These are phyloP conservation scores for Rhizopogon parksii DNA, from an alignment of 1,284 basidiomycete genomes.

Conservation along the genomic window DNA sequence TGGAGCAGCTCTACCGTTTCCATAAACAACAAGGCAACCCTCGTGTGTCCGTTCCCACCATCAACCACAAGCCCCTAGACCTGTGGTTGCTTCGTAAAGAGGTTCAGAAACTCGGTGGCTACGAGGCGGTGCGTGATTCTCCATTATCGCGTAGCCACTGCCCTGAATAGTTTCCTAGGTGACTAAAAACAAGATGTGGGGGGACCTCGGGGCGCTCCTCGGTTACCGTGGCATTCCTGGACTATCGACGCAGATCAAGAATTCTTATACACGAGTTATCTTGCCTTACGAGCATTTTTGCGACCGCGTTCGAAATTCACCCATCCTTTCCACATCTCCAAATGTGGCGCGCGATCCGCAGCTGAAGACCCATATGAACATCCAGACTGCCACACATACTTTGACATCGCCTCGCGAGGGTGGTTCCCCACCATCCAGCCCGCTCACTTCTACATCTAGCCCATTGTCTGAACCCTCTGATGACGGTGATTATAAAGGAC, in stretches of 20 bases:
- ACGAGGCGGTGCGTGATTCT: conserved; percentile 59
- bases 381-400: conserved; percentile 35
- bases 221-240: conserved; percentile 80
- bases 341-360: conserved; percentile 32
- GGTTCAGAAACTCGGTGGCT: conserved; percentile 84
- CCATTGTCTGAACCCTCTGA: conserved; percentile 75
- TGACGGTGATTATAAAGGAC: conserved; percentile 54
- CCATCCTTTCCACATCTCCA: conserved; percentile 39
- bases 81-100: conserved; percentile 90
- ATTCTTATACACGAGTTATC: conserved; percentile 86
- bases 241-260: conserved; percentile 82
- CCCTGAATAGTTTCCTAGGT: conserved; percentile 44
- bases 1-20: conserved; percentile 93
- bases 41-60: conserved; percentile 83
- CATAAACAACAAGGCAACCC: conserved; percentile 86
- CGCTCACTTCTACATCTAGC: conserved; percentile 62
- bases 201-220: conserved; percentile 72
- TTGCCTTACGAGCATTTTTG: conserved; percentile 92
- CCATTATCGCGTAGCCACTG: conserved; percentile 17
- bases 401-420: conserved; percentile 31
- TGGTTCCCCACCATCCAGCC: conserved; percentile 55
- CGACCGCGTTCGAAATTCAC: conserved; percentile 64
- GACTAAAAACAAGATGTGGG: conserved; percentile 78
- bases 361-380: conserved; percentile 38
- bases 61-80: conserved; percentile 89